Evolutionary conservation across 2,329 filamentous ascomycete genomes (phyloP).

Genomic region (Rutstroemia sp.): DNA sequence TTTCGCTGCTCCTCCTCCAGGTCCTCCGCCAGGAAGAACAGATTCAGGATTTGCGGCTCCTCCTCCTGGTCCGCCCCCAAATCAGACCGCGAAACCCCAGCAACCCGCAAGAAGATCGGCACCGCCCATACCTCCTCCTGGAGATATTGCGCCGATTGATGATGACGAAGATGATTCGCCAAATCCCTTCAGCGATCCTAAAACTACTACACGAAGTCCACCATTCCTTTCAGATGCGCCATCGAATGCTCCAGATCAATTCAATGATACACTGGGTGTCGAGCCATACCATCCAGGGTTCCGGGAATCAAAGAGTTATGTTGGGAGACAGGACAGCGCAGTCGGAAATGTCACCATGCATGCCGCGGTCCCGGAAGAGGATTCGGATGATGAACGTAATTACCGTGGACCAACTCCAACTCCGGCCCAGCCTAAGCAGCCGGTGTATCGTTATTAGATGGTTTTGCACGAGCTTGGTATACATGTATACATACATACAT

Average conservation of each 20-base stretch:
- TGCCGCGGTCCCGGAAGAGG: constrained; percentile 18
- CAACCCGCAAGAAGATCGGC: constrained; percentile 8
- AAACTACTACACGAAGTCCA: constrained; percentile 8
- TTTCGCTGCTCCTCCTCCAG: constrained; percentile 5
- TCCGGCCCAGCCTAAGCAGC: constrained; percentile 14
- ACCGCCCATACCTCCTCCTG: constrained; percentile 24
- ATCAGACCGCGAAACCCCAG: constrained; percentile 1
- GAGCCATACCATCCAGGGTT: constrained; percentile 32
- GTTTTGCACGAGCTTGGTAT: background rate
- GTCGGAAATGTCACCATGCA: constrained; percentile 22
- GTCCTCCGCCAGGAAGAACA: constrained; percentile 15
- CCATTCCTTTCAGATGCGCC: constrained; percentile 23
- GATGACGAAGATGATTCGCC: constrained; percentile 17
- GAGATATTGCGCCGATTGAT: constrained; percentile 22
- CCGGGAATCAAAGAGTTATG: constrained; percentile 22
- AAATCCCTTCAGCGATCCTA: constrained; percentile 27
- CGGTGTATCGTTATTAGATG: constrained; percentile 24
- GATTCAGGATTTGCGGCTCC: constrained; percentile 5
- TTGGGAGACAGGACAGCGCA: constrained; percentile 23
- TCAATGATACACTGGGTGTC: constrained; percentile 24
- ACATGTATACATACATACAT: background rate
- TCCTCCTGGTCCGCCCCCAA: constrained; percentile 12
- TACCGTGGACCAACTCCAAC: constrained; percentile 11
- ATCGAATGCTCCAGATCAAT: constrained; percentile 19
- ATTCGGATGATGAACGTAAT: constrained; percentile 12